Percentiles rank a stretch among this genome's conserved stretches.
Conservation (phyloP, 2,329 filamentous ascomycete genomes). For the Penicillium sp. region DNA sequence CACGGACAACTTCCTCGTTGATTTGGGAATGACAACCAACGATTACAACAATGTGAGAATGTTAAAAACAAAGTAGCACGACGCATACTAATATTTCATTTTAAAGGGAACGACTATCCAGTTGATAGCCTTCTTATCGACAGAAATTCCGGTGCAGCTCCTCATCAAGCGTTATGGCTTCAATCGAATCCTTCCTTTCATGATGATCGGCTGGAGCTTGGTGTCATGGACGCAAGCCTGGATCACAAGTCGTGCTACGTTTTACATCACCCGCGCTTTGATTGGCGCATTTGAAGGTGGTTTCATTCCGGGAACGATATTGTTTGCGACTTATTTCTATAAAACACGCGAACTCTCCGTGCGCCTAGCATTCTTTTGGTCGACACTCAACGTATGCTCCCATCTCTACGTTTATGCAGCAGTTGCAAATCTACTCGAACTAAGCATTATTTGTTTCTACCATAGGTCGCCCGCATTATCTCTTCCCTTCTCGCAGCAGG, state of each 20-base stretch:
- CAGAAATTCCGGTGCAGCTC: constrained; percentile 60
- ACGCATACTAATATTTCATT: constrained; percentile 39
- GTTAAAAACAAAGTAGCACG: neutral
- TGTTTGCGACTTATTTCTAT: constrained; percentile 63
- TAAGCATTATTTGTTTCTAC: constrained; percentile 16
- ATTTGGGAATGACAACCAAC: constrained; percentile 35
- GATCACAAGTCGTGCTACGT: constrained; percentile 42
- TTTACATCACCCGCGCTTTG: constrained; percentile 42
- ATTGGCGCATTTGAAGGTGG: constrained; percentile 51
- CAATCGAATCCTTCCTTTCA: constrained; percentile 57
- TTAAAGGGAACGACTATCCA: constrained; percentile 48
- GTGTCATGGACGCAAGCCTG: constrained; percentile 50
- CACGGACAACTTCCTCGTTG: constrained; percentile 56
- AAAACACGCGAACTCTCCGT: constrained; percentile 64
- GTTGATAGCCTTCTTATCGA: constrained; percentile 45
- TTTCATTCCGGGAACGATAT: constrained; percentile 63
- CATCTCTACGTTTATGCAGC: neutral
- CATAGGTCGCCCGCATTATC: constrained; percentile 42
- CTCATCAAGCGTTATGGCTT: constrained; percentile 56
- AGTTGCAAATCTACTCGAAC: neutral
- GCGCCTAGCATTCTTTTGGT: constrained; percentile 45
- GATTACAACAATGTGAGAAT: constrained; percentile 46
- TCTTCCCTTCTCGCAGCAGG: constrained; percentile 40
- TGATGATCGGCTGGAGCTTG: constrained; percentile 54
- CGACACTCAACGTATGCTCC: constrained; percentile 26